These are phyloP conservation scores for Bremia lactucae DNA, from an alignment of 352 stramenopile species.

Conservation along the genomic window DNA sequence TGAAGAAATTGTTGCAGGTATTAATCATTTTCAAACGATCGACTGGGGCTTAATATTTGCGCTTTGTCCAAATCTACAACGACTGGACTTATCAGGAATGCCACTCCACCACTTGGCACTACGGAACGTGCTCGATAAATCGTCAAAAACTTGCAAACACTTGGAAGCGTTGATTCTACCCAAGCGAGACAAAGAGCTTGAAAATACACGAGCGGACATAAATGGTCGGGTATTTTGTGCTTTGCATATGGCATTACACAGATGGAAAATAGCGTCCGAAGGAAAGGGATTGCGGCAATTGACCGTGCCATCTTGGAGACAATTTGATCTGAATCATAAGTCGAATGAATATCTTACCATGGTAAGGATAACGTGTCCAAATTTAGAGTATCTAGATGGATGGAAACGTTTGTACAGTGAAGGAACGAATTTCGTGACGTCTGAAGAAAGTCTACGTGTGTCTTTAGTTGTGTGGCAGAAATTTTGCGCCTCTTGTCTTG, in stretches of 20 bases:
- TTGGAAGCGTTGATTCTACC: slow-evolving; percentile 33
- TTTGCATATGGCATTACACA: slow-evolving; percentile 18
- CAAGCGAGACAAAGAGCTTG: no score
- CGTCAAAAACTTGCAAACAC: slow-evolving; percentile 19
- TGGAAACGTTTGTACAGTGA: slow-evolving; percentile 52
- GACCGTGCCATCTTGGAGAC: slow-evolving; percentile 22
- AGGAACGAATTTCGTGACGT: slow-evolving; percentile 22
- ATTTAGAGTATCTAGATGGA: slow-evolving; percentile 51
- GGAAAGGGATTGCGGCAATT: slow-evolving; percentile 23
- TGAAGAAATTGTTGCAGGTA: background rate
- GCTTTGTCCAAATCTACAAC: slow-evolving; percentile 23
- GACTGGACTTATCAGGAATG: slow-evolving; percentile 31
- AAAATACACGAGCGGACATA: no score
- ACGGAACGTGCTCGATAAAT: slow-evolving; percentile 24
- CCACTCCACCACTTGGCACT: slow-evolving; percentile 34
- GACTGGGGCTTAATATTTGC: slow-evolving; percentile 31
- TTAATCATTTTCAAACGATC: slow-evolving; percentile 22
- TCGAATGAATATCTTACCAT: slow-evolving; percentile 26
- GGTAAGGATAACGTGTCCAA: slow-evolving; percentile 28
- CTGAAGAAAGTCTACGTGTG: slow-evolving; percentile 27
- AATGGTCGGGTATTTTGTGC: slow-evolving; percentile 34
- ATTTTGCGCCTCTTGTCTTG: slow-evolving; percentile 32
- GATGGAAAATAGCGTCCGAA: slow-evolving; percentile 17
- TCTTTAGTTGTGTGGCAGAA: slow-evolving; percentile 25
- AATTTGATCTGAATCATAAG: slow-evolving; percentile 23